Evolutionary conservation across 2,329 filamentous ascomycete species (phyloP), one percentile per base, ranked within the genome.

Genomic region (Trichoderma citrinoviride): DNA sequence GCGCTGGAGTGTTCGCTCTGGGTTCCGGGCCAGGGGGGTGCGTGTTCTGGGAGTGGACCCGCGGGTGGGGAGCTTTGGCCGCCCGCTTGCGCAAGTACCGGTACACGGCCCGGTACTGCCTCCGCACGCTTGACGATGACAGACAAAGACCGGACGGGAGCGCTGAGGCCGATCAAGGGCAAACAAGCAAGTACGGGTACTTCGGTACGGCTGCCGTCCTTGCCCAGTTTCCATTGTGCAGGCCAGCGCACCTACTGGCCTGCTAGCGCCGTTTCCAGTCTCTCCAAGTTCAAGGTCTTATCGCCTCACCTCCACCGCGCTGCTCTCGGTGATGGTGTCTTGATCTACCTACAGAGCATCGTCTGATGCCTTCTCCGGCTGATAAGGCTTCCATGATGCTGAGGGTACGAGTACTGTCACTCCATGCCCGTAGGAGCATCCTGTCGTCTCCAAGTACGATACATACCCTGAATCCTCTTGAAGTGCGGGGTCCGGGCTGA

Each of bases 301-400:
- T 60, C 56, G 56, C 56, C 54, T 57, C 54, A 33, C 25, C 29
- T 56, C n/a, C n/a, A n/a, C n/a, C n/a, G n/a, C n/a, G n/a, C n/a
- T n/a, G n/a, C n/a, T 54, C 40, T 19, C 7, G 21, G 25, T 29
- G 29, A 54, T 37, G 40, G 53, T 56, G 37, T 57, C 25, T 17
- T 33, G 54, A 46, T 57, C 40, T 14, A 33, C 3, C 3, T 14
- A 4, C 2, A 33, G 25, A 27, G 25, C 8, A 33, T 33, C 29
- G 41, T 33, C 44, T 25, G 41, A 15, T 15, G 25, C 41, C 7
- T 33, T n/a, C 23, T 5, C 23, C 46, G n/a, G 3, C 43, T 23
- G 55, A 58, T 58, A 58, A 49, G 55, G 47, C 25, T 2, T 15
- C 23, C 47, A 52, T 17, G 7, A 44, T 44, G 8, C 41, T 6